Percentiles rank a stretch among this genome's conserved stretches.
phyloP scores from a whole-genome alignment of 495 filamentous ascomycete genomes.

The Penicillium simplicissimum region DNA sequence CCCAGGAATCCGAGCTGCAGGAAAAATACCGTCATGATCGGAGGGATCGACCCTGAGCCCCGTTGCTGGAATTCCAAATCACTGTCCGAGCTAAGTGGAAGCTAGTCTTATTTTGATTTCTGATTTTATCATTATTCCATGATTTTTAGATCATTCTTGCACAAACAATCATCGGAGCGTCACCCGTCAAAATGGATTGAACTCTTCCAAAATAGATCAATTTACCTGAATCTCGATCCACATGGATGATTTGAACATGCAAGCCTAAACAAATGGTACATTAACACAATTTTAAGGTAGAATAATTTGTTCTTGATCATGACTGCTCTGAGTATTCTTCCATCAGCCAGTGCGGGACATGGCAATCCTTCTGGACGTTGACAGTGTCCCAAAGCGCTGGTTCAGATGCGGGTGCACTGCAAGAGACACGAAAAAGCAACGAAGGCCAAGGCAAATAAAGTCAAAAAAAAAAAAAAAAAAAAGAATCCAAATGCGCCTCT shows the following conservation, averaged over 20 bases:
- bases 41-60: constrained; percentile 38
- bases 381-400: constrained; percentile 21
- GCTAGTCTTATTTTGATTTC: constrained; percentile 15
- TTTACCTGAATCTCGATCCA: neutral
- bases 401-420: constrained; percentile 8
- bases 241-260: neutral
- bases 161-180: neutral
- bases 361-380: neutral
- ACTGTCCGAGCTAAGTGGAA: constrained; percentile 23
- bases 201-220: neutral
- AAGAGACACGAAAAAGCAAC: constrained; percentile 9
- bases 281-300: neutral
- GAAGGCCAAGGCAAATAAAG: neutral
- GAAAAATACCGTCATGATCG: constrained; percentile 31
- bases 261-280: neutral
- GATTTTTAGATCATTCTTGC: neutral
- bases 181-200: neutral
- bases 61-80: constrained; percentile 39
- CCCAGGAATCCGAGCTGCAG: constrained; percentile 35
- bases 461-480: neutral
- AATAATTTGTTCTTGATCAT: neutral
- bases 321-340: neutral
- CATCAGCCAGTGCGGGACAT: neutral
- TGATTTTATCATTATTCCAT: neutral
- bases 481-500: neutral